Base-by-base conservation (phyloP, 352 stramenopile species). In the Paralagenidium karlingii region DNA sequence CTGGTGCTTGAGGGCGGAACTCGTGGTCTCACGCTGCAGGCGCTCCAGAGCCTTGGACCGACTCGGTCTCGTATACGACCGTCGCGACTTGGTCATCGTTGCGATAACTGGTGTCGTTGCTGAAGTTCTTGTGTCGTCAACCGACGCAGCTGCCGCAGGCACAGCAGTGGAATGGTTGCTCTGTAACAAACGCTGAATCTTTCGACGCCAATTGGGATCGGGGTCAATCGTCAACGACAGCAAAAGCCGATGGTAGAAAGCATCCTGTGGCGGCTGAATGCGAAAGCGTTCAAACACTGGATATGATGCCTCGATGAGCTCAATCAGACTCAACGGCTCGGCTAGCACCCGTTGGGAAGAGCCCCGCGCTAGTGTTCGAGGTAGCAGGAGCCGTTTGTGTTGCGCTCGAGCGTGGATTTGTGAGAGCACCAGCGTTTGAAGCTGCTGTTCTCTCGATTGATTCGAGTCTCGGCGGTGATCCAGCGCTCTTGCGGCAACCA, bases 241-340 rank as follows among this genome's bases (percentile, higher is more conserved):
- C 34, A 84, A 46, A 18, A 64, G 57, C 0, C 70, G 68, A 42
- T 82, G 70, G 40, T 67, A 82, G 24, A 56, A 41, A 1, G 63
- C 70, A 20, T 80, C 65, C 9, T 75, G 53, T 0, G 68, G 60
- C 3, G 65, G 16, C 0, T 30, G 38, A 24, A 79, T 66, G 3
- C 53, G 45, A 26, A 68, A 71, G 16, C 55, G 67, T 19, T 66
- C 55, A 30, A 84, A 75, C 11, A 84, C 58, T 0, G 34, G 43
- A 24, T 55, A 60, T 2, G 70, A 79, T 22, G 67, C 65, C 33
- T 82, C 58, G 21, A 82, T 69, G 13, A 84, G 50, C 33, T 82
- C 70, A 25, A 79, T 69, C 3, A 83, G 50, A 45, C 66, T 73
- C 32, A 83, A 39, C 7, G 61, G 40, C 3, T 25, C 13, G 10